Percentiles rank a stretch among this genome's conserved stretches.
These are phyloP conservation scores for Arabidopsis thaliana DNA, from an alignment of 345 rosid species.

Conservation along the genomic window DNA sequence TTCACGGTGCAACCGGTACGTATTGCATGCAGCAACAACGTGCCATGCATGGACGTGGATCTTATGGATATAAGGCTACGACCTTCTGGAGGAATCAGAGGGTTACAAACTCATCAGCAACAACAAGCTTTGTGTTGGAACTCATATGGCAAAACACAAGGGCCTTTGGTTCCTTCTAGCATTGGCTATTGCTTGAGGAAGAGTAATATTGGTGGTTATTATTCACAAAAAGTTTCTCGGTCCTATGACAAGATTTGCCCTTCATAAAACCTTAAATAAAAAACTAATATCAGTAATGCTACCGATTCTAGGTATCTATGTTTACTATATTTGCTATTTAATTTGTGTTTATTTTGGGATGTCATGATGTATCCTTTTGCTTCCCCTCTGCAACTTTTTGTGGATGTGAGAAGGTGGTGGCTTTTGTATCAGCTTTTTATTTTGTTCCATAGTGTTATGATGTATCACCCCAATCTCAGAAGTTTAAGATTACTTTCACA, in stretches of 20 bases:
- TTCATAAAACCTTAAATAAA: slow-evolving; percentile 3
- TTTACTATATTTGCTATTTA: not conserved
- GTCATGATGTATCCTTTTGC: slow-evolving; percentile 33
- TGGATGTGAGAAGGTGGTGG: slow-evolving; percentile 58
- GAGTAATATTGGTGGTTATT: slow-evolving; percentile 43
- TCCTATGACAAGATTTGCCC: slow-evolving; percentile 63
- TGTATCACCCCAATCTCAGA: slow-evolving; percentile 27
- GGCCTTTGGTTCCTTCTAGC: slow-evolving; percentile 78
- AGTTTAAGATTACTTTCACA: slow-evolving; percentile 11
- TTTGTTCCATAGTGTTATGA: slow-evolving; percentile 12
- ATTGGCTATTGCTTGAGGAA: slow-evolving; percentile 73
- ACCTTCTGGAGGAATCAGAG: slow-evolving; percentile 50
- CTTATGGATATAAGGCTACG: slow-evolving; percentile 62
- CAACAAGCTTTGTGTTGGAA: slow-evolving; percentile 71
- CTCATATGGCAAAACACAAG: slow-evolving; percentile 79
- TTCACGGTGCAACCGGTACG: slow-evolving; percentile 68
- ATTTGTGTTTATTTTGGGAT: slow-evolving; percentile 3
- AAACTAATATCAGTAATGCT: not conserved
- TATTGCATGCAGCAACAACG: slow-evolving; percentile 72
- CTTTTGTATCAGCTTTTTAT: slow-evolving; percentile 36
- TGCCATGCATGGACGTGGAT: slow-evolving; percentile 79
- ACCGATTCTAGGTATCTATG: slow-evolving; percentile 22
- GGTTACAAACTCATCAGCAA: slow-evolving; percentile 48
- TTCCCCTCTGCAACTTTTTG: slow-evolving; percentile 56
- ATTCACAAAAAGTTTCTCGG: slow-evolving; percentile 45